phyloP scores from a whole-genome alignment of 192 early-diverging fungal genomes.

The Coemansia interrupta region DNA sequence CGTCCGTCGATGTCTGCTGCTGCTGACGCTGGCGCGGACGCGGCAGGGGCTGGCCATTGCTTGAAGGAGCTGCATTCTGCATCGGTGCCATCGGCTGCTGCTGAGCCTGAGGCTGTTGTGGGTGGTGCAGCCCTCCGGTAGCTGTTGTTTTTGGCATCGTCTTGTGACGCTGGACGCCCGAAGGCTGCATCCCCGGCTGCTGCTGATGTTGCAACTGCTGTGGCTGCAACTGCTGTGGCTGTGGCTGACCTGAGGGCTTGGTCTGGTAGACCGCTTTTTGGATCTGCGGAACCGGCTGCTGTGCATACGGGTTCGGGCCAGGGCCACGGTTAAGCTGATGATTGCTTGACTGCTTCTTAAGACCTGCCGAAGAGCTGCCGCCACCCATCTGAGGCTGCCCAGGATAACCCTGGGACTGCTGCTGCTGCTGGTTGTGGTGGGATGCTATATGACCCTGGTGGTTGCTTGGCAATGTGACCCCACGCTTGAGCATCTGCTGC shows the following conservation, averaged over 20 bases:
- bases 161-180: conserved; percentile 33
- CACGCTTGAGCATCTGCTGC: conserved; percentile 42
- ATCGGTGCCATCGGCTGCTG: conserved; percentile 19
- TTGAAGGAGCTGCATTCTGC: conserved; percentile 14
- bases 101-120: conserved; percentile 17
- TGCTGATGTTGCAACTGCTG: conserved; percentile 10
- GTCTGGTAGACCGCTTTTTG: conserved; percentile 27
- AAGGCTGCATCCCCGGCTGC: conserved; percentile 20
- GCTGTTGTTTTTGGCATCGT: conserved; percentile 28
- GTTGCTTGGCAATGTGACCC: conserved; percentile 30
- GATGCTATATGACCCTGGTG: conserved; percentile 13
- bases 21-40: conserved; percentile 56
- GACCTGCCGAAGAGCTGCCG: conserved; percentile 9
- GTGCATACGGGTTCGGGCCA: conserved; percentile 26
- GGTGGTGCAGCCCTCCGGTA: conserved; percentile 5
- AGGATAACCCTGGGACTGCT: conserved; percentile 16
- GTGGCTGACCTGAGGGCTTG: conserved; percentile 11
- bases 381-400: conserved; percentile 11
- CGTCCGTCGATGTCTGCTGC: conserved; percentile 61
- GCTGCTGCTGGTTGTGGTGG: conserved; percentile 12
- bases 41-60: conserved; percentile 22
- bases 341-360: conserved; percentile 45
- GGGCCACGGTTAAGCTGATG: conserved; percentile 46
- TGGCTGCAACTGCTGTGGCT: no score
- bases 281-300: conserved; percentile 20